These are phyloP conservation scores for Tetrapyrgos nigripes DNA, from an alignment of 1,284 basidiomycete species.

Conservation along the genomic window DNA sequence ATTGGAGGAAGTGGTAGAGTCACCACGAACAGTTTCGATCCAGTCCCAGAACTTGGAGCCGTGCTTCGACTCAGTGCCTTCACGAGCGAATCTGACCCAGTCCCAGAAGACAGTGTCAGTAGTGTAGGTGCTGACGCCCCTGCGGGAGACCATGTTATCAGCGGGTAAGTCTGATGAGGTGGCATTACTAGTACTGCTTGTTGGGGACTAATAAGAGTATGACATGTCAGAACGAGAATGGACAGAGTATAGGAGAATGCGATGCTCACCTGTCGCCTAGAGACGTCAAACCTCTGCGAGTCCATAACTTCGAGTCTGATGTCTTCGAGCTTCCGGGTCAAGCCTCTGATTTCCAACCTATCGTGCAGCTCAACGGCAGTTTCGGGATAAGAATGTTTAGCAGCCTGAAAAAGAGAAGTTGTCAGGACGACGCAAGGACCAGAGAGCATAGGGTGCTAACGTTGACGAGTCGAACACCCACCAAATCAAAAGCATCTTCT, in stretches of 20 bases:
- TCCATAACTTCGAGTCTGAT: background rate
- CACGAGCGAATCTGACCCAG: background rate
- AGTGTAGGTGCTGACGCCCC: background rate
- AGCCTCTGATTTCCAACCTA: background rate
- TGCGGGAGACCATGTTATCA: background rate
- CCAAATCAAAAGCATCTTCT: too few relatives aligned
- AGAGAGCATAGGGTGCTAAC: too few relatives aligned
- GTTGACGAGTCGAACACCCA: too few relatives aligned
- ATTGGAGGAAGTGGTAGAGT: background rate
- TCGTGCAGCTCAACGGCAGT: background rate
- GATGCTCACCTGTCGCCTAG: background rate
- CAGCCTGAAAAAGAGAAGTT: too few relatives aligned
- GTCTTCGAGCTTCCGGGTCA: background rate
- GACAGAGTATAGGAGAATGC: background rate
- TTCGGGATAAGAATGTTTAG: too few relatives aligned
- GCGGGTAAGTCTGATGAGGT: background rate
- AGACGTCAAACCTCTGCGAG: background rate
- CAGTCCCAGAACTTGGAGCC: background rate
- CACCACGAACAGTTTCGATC: background rate
- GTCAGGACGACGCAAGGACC: too few relatives aligned
- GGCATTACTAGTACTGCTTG: too few relatives aligned
- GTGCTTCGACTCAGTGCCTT: background rate
- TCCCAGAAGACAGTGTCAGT: background rate
- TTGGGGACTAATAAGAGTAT: too few relatives aligned
- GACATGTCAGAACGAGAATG: too few relatives aligned